A percentile compares a stretch with the other conserved stretches of the same genome.
phyloP scores from a whole-genome alignment of 306 rosid genomes.

The Pterocarpus macrocarpus region DNA sequence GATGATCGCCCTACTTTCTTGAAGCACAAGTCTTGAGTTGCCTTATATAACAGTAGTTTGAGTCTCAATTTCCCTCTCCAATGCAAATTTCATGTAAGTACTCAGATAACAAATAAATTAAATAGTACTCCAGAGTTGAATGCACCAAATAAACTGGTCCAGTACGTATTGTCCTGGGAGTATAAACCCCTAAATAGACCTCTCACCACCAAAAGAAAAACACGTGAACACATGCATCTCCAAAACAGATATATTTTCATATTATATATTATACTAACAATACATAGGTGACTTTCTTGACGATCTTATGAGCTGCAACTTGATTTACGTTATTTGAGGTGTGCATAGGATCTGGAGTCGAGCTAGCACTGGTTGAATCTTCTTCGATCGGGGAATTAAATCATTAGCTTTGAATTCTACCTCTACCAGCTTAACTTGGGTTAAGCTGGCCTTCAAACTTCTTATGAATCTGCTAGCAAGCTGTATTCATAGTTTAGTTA shows the following conservation, averaged over 20 bases:
- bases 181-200: not conserved
- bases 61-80: no score
- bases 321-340: not conserved
- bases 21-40: no score
- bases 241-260: not conserved
- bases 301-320: not conserved
- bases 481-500: no score
- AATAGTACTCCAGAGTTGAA: not conserved
- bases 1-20: no score
- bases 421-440: not conserved
- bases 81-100: no score
- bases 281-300: not conserved
- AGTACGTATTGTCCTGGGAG: conserved; percentile 4
- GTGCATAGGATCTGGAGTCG: conserved; percentile 15
- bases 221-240: not conserved
- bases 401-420: not conserved
- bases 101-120: not conserved
- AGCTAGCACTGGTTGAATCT: not conserved
- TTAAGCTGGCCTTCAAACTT: not conserved
- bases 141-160: conserved; percentile 13
- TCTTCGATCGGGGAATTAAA: not conserved
- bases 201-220: not conserved
- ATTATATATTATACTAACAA: not conserved
- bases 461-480: no score
- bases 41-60: no score